Percentiles rank a stretch among this genome's conserved stretches.
Evolutionary conservation across 352 stramenopile species (phyloP).

Genomic region (Phytopythium chamaehyphon): DNA sequence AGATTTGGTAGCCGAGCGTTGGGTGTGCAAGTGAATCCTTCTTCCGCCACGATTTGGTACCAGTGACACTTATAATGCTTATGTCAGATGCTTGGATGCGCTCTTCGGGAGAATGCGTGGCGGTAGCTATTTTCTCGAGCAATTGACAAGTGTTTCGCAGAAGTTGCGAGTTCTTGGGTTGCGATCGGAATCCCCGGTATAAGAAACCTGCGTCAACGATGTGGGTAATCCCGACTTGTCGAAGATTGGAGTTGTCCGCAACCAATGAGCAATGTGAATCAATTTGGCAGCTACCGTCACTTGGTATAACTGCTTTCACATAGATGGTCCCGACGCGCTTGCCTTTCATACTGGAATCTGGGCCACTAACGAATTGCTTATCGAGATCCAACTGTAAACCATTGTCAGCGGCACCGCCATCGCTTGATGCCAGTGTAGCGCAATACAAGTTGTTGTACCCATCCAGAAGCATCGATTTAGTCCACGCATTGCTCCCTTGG

Average conservation of each 20-base stretch:
- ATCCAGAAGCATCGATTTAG: conserved; percentile 16
- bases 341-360: too few relatives aligned
- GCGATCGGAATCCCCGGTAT: conserved; percentile 39
- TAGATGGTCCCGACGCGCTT: too few relatives aligned
- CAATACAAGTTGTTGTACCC: conserved; percentile 30
- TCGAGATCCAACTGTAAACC: too few relatives aligned
- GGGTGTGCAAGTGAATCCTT: conserved; percentile 46
- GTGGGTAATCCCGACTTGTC: not conserved
- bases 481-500: conserved; percentile 9
- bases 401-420: not conserved
- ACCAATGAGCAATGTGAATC: not conserved
- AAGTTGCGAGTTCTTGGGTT: conserved; percentile 36
- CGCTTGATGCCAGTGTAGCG: conserved; percentile 9
- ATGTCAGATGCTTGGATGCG: not conserved
- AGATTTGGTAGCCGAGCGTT: conserved; percentile 24
- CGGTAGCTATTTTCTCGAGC: conserved; percentile 26
- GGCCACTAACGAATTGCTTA: not conserved
- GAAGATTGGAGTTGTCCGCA: not conserved
- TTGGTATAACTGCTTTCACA: too few relatives aligned
- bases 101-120: conserved; percentile 2
- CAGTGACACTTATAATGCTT: conserved; percentile 40
- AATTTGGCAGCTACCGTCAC: not conserved
- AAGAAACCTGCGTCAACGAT: conserved; percentile 48
- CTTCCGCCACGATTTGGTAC: conserved; percentile 63
- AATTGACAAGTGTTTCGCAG: conserved; percentile 36